A percentile compares a stretch with the other conserved stretches of the same genome.
Evolutionary conservation across 2,329 filamentous ascomycete genomes (phyloP).

Genomic region (Monosporascus sp.): DNA sequence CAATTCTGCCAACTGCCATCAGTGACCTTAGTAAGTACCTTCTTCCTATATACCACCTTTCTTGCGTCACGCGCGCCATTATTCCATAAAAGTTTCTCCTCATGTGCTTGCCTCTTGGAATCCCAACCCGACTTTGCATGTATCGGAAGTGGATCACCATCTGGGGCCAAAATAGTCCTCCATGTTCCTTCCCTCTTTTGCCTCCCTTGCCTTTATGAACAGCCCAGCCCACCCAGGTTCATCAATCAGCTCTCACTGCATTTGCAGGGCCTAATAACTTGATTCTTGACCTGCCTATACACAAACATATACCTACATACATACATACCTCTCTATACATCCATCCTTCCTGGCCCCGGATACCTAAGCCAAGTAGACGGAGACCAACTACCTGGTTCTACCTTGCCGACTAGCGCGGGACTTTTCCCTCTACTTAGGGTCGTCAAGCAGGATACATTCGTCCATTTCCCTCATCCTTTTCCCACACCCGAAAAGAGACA

Average conservation of each 20-base stretch:
- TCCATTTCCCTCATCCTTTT: not conserved
- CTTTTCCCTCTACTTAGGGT: not conserved
- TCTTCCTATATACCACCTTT: no score
- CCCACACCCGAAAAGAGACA: not conserved
- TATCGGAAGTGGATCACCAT: not conserved
- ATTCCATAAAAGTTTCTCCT: no score
- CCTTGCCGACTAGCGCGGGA: not conserved
- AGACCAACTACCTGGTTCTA: not conserved
- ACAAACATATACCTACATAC: not conserved
- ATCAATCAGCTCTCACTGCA: not conserved
- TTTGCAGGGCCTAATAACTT: not conserved
- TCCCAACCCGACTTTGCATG: not conserved
- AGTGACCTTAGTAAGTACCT: no score
- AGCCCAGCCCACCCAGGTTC: not conserved
- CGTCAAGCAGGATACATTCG: not conserved
- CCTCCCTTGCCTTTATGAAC: not conserved
- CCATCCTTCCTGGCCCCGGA: not conserved
- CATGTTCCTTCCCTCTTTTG: not conserved
- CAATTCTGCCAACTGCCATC: no score
- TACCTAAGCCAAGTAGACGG: not conserved
- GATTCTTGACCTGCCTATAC: not conserved
- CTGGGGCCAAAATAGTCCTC: not conserved
- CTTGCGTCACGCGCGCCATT: no score
- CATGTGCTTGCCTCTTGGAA: not conserved
- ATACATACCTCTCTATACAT: constrained; percentile 1